Percentiles rank a stretch among this genome's conserved stretches.
phyloP scores from a whole-genome alignment of 2,329 filamentous ascomycete genomes.

The Ophiosphaerella korrae region DNA sequence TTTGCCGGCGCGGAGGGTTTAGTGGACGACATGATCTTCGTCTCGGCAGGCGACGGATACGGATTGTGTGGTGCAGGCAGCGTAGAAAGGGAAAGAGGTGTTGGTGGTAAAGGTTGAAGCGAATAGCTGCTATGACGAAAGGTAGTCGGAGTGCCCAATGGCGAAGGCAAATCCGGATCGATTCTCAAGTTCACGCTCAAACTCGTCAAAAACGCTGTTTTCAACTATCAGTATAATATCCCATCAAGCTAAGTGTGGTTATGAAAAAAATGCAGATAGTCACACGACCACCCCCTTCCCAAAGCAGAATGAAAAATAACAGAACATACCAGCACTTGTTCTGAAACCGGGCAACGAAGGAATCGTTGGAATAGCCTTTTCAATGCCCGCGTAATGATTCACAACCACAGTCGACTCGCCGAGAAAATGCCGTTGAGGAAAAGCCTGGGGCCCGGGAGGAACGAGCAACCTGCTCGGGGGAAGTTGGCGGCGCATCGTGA shows the following conservation, averaged over 20 bases:
- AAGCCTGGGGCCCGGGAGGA: slow-evolving; percentile 33
- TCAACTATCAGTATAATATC: slow-evolving; percentile 15
- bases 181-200: slow-evolving; percentile 80
- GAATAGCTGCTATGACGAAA: slow-evolving; percentile 47
- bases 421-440: slow-evolving; percentile 37
- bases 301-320: slow-evolving; percentile 11
- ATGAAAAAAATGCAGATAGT: slow-evolving; percentile 1
- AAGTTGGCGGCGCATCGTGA: slow-evolving; percentile 40
- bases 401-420: slow-evolving; percentile 35
- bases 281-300: slow-evolving; percentile 24
- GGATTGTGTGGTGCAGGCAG: slow-evolving; percentile 43
- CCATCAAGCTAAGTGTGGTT: not conserved
- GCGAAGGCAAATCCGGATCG: slow-evolving; percentile 62
- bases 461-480: slow-evolving; percentile 43
- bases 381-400: slow-evolving; percentile 41
- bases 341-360: slow-evolving; percentile 44
- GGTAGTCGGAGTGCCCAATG: slow-evolving; percentile 68
- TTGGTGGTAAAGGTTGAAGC: slow-evolving; percentile 62
- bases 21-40: slow-evolving; percentile 45
- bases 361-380: slow-evolving; percentile 46
- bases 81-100: slow-evolving; percentile 53
- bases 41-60: slow-evolving; percentile 44
- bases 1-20: slow-evolving; percentile 29
- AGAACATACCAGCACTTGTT: slow-evolving; percentile 46
- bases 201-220: slow-evolving; percentile 79